Evolutionary conservation across 176 grass and related monocot genomes (phyloP), one percentile per base, ranked within the genome.

Genomic region (Zizania latifolia): DNA sequence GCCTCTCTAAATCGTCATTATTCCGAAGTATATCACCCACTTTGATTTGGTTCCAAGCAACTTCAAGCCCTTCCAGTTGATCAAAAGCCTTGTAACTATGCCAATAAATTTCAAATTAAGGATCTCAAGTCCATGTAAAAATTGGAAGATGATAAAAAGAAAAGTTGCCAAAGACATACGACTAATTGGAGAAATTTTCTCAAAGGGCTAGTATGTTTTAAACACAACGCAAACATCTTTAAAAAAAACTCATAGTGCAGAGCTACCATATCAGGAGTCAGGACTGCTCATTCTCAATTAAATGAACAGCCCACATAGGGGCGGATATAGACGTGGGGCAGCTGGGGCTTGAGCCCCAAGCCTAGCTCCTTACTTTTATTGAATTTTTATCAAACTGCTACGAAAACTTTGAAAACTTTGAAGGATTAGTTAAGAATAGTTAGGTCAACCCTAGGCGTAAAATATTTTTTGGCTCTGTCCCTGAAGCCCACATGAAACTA

Each of bases 21-120:
- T 89, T 89, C 37, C 81, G 83, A 39, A 89, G 66, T 71, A 93
- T 56, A 61, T 93, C 83, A 0, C 72, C 86, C 17, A 89, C 80
- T 81, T 93, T 93, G 33, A 93, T 86, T 57, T 87, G 90, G 43
- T 93, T 93, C 90, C 90, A 93, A 48, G 90, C 90, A 78, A 93
- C 90, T 57, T 93, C 90, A 46, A 93, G 82, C 23, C 91, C 91
- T 93, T 93, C 91, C 17, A 93, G 72, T 57, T 93, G 87, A 90
- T 93, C 91, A 68, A 93, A 93, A 63, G 87, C 87, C 54, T 93
- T 90, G 59, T 90, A 93, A 16, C 87, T 93, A 70, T 68, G 19
- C 10, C 71, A 4, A 58, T 41, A 80, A 7, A 63, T 24, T 74
- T 35, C 63, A 55, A 64, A 81, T 93, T 58, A 90, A 85, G 91